These are phyloP conservation scores for Hymenoscyphus linearis DNA, from an alignment of 2,329 filamentous ascomycete species.

Conservation along the genomic window DNA sequence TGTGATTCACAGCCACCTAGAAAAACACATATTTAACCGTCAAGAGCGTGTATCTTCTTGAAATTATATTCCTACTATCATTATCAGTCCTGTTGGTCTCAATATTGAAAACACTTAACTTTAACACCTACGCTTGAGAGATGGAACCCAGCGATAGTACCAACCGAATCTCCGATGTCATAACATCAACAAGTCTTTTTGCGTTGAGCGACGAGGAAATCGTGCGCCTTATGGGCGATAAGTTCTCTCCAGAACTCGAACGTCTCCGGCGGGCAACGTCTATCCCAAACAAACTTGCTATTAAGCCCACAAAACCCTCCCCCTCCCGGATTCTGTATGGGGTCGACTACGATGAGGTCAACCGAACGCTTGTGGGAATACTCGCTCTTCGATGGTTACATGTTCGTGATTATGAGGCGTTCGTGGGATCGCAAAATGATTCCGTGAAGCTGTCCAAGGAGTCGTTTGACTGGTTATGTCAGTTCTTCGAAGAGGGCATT, in stretches of 20 bases:
- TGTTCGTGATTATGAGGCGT: background rate
- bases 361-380: background rate
- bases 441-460: background rate
- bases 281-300: background rate
- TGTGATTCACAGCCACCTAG: no score
- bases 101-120: no score
- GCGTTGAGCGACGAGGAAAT: background rate
- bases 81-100: no score
- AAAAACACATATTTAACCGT: no score
- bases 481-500: background rate
- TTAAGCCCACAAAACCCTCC: background rate
- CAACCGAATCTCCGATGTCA: background rate
- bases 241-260: background rate
- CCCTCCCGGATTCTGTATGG: background rate
- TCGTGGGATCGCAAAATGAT: background rate
- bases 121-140: background rate
- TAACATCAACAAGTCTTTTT: background rate
- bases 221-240: background rate
- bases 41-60: no score
- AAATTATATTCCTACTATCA: no score
- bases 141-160: background rate
- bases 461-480: background rate
- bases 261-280: background rate
- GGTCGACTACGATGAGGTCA: background rate
- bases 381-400: background rate